These are phyloP conservation scores for Inga oerstediana DNA, from an alignment of 306 rosid genomes.

Conservation along the genomic window DNA sequence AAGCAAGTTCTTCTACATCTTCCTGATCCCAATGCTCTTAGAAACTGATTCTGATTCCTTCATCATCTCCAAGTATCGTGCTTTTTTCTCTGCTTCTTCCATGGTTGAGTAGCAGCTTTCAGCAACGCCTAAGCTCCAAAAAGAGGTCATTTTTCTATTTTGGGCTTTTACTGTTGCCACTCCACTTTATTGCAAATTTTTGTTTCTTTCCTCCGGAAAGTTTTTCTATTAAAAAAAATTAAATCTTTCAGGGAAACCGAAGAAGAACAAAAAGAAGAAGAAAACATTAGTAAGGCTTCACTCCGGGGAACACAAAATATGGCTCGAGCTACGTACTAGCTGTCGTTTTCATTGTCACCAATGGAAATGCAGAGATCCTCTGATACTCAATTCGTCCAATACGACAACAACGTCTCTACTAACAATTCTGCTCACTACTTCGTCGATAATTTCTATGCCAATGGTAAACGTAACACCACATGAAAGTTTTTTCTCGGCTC, in stretches of 20 bases:
- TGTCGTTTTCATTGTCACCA: conserved; percentile 86
- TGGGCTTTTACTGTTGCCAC: conserved; percentile 19
- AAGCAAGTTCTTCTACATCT: conserved; percentile 40
- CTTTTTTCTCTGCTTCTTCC: background rate
- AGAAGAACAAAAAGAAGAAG: background rate
- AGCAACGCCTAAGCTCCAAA: conserved; percentile 34
- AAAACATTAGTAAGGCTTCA: background rate
- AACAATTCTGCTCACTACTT: conserved; percentile 64
- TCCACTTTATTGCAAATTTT: background rate
- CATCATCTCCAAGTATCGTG: conserved; percentile 26
- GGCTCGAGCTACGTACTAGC: conserved; percentile 89
- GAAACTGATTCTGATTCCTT: background rate
- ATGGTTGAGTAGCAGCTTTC: background rate
- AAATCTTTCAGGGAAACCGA: background rate
- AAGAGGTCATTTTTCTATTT: conserved; percentile 38
- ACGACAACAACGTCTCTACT: conserved; percentile 59
- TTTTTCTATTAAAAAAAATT: background rate
- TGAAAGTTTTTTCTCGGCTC: background rate
- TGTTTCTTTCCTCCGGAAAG: conserved; percentile 35
- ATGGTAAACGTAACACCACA: conserved; percentile 52
- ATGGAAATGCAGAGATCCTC: conserved; percentile 80
- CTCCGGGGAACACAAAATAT: conserved; percentile 30
- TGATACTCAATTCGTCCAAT: conserved; percentile 56
- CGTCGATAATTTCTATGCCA: conserved; percentile 64
- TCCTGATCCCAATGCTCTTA: background rate